A percentile compares a stretch with the other conserved stretches of the same genome.
These are phyloP conservation scores for Epichloe baconii DNA, from an alignment of 2,329 filamentous ascomycete species.

Conservation along the genomic window DNA sequence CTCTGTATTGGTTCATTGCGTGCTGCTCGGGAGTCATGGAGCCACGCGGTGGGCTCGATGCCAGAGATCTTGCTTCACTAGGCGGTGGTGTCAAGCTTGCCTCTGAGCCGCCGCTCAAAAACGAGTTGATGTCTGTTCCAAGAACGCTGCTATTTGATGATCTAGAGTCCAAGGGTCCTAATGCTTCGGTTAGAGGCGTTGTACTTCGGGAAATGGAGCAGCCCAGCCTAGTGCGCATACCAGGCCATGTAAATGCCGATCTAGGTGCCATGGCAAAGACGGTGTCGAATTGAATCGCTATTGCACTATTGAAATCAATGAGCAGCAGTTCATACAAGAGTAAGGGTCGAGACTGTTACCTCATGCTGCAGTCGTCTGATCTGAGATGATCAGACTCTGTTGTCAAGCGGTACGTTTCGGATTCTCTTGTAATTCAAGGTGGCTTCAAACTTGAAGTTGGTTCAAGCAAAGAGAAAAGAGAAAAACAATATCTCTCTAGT, in stretches of 20 bases:
- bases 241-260: slow-evolving; percentile 38
- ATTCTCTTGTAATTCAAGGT: neutral
- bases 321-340: neutral
- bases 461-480: too few relatives aligned
- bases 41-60: slow-evolving; percentile 43
- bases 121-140: slow-evolving; percentile 31
- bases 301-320: slow-evolving; percentile 23
- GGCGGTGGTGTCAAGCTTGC: slow-evolving; percentile 36
- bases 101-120: slow-evolving; percentile 31
- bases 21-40: slow-evolving; percentile 46
- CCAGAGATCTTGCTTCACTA: slow-evolving; percentile 36
- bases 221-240: slow-evolving; percentile 14
- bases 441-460: neutral
- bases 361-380: slow-evolving; percentile 19
- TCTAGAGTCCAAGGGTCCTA: slow-evolving; percentile 24
- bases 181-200: neutral
- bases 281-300: slow-evolving; percentile 38
- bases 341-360: slow-evolving; percentile 13
- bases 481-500: neutral
- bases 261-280: slow-evolving; percentile 38
- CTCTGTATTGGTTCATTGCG: slow-evolving; percentile 47
- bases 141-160: slow-evolving; percentile 23
- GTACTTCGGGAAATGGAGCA: slow-evolving; percentile 4
- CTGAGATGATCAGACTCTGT: neutral
- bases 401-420: neutral